Evolutionary conservation across 306 rosid genomes (phyloP).

Genomic region (Trifolium dubium): DNA sequence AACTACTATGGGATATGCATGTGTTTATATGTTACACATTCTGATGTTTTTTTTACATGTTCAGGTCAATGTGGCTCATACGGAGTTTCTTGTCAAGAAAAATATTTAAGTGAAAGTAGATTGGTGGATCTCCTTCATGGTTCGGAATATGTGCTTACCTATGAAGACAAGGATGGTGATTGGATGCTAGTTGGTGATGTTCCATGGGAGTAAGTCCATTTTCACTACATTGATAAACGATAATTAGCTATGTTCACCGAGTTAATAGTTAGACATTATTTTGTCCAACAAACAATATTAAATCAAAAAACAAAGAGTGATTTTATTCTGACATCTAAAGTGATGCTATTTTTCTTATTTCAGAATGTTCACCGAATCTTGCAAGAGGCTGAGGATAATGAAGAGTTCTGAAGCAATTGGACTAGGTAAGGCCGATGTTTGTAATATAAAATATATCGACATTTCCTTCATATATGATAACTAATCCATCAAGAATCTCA

Average conservation of each 20-base stretch:
- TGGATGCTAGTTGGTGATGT: constrained; percentile 99
- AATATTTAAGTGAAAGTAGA: constrained; percentile 73
- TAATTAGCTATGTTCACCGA: not conserved
- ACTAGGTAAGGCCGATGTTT: constrained; percentile 58
- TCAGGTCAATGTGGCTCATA: constrained; percentile 87
- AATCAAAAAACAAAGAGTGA: not conserved
- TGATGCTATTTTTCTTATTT: constrained; percentile 35
- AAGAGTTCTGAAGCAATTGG: constrained; percentile 97
- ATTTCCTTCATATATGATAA: not conserved
- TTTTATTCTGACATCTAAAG: not conserved
- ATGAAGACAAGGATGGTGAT: constrained; percentile 95
- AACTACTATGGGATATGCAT: not conserved
- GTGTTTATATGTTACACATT: not conserved
- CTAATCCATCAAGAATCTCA: not conserved
- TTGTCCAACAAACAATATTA: not conserved
- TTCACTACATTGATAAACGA: constrained; percentile 9
- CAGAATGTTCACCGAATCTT: constrained; percentile 89
- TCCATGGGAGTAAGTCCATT: constrained; percentile 89
- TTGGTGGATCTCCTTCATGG: constrained; percentile 90
- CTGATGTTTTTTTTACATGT: constrained; percentile 28
- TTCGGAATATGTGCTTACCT: constrained; percentile 93
- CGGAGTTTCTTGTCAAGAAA: constrained; percentile 71
- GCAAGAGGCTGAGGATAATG: constrained; percentile 95
- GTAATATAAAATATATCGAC: not conserved
- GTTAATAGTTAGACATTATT: constrained; percentile 7